Base-by-base conservation (phyloP, 257 asterid species). In the Henckelia pumila region DNA sequence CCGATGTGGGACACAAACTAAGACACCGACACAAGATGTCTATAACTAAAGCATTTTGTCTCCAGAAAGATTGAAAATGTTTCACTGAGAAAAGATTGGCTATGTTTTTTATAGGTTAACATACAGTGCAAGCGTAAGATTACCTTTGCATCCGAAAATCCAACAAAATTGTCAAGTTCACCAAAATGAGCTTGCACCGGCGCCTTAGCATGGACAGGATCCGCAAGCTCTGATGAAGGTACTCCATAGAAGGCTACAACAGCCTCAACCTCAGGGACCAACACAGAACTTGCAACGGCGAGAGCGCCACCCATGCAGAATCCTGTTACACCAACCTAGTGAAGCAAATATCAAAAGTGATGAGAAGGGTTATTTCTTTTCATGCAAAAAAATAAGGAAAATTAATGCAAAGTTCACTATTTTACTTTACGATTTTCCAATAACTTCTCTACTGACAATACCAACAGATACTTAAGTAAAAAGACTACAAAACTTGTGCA, bases 301-400 rank as follows among this genome's bases (percentile, higher is more conserved):
- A 94, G 96, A 76, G 99, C 97, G 56, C 97, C 99, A 49, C 97
- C 99, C 99, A 94, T 88, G 87, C 99, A 94, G 79, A 73, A 94
- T 71, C 99, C 96, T 65, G 96, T 88, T n/a, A 90, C 96, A 30
- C 97, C 99, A 76, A 87, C 79, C 99, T 94, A 77, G 55, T 37
- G 9, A 26, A 16, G 63, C 44, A 66, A 71, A 57, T 56, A 17
- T 33, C 11, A 13, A 56, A 53, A 71, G 73, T 21, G 55, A n/a
- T 55, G 19, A 24, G 24, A 2, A 28, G 56, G 68, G 65, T 60
- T n/a, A 28, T n/a, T 59, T 59, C 22, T 29, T 50, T n/a, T 33
- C 22, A 30, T 4, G 23, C 28, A 7, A 58, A 29, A 56, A 26
- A 64, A 24, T 47, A 25, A 32, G 20, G 21, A 52, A 19, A 14